Percentiles rank a stretch among this genome's conserved stretches.
Conservation (phyloP, 495 filamentous ascomycete genomes). For the Chaetomium cochliodes region DNA sequence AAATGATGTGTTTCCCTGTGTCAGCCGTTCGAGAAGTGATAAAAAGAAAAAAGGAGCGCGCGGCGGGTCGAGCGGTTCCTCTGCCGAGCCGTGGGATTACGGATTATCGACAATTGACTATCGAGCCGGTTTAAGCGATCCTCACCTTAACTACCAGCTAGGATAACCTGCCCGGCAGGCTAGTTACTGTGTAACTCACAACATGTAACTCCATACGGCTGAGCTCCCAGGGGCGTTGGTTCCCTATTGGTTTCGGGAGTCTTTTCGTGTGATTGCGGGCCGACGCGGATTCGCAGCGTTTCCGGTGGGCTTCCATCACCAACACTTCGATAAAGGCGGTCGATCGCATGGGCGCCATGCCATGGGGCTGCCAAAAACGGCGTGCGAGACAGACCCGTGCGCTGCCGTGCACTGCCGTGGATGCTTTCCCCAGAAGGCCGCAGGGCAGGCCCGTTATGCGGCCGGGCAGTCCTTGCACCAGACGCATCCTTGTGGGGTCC, state of each 20-base stretch:
- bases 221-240: not conserved
- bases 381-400: conserved; percentile 1
- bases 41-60: not conserved
- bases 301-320: not conserved
- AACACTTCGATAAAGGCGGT: not conserved
- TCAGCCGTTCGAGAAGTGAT: not conserved
- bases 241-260: not conserved
- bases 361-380: conserved; percentile 9
- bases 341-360: conserved; percentile 15
- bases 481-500: conserved; percentile 15
- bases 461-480: conserved; percentile 10
- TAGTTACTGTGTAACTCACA: no score
- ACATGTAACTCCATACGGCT: no score
- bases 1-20: no score
- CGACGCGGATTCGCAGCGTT: not conserved
- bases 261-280: conserved; percentile 6
- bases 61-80: not conserved
- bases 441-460: conserved; percentile 18
- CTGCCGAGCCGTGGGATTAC: conserved; percentile 8
- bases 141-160: not conserved
- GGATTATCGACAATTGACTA: not conserved
- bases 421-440: conserved; percentile 9
- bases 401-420: no score
- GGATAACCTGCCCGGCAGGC: conserved; percentile 11
- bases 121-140: conserved; percentile 13